Evolutionary conservation across 2,329 filamentous ascomycete species (phyloP), one percentile per base, ranked within the genome.

Genomic region (Ceratocystis diversiconidia): DNA sequence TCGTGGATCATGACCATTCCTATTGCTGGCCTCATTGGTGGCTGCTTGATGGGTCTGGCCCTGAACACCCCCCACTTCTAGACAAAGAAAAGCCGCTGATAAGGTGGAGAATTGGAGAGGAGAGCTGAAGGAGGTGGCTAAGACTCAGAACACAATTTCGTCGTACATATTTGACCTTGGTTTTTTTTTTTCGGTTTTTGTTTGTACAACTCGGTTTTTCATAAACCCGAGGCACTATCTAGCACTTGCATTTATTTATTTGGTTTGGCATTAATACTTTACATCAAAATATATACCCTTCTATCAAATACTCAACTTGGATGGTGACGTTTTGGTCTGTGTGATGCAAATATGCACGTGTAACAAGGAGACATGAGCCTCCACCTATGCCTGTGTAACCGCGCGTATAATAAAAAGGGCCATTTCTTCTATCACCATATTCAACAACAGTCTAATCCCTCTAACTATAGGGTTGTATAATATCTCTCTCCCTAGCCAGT

Each of bases 1-100:
- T 84, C 83, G 0, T 91, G 88, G 75, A 70, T 77, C 70, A 74
- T 76, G 74, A 78, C 76, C 32, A 75, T 78, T 61, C 76, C 76
- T 59, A 72, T 78, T 64, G 76, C 76, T 22, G 76, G 76, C 46
- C 71, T 74, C 15, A 74, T 78, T 32, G 76, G 75, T 65, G 76
- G 76, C 48, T 71, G 71, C 46, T 70, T 76, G 41, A 78, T 78
- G 76, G 76, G 70, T 17, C 70, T 78, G 8, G 68, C 74, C 30
- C 71, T 78, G 62, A 77, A 78, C 70, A 71, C 76, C 28, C 76
- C 76, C 25, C 66, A 68, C 44, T 68, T 68, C 36, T 63, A 41
- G 46, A 25, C 17, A 15, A 10, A 17, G 5, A 15, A 15, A 41
- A 41, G 10, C 10, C 10, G 36, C 36, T 15, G 36, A 5, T n/a